Evolutionary conservation across 305 asterid genomes (phyloP), one percentile per base, ranked within the genome.

Genomic region (Stenogyne calaminthoides): DNA sequence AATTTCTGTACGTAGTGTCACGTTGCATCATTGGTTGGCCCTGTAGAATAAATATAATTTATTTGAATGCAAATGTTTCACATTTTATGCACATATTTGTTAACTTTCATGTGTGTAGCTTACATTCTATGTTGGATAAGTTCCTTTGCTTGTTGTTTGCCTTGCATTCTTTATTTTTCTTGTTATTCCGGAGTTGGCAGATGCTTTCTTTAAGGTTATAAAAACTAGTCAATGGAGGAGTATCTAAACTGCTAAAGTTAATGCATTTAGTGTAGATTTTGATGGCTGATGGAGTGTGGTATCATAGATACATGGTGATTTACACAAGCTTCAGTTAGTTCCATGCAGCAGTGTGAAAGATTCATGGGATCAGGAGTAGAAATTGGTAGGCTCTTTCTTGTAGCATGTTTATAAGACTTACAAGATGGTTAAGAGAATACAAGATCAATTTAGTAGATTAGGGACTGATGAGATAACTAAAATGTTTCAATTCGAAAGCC

Each of bases 51-150:
- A 11, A 68, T 63, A 18, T 39, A n/a, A 9, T 44, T 34, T 16
- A 49, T 52, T 49, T 60, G 76, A 60, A 67, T 55, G 72, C 37
- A 25, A 66, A 67, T 22, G 16, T 69, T 73, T 76, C 70, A 22
- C 27, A 55, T 39, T 71, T 20, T 44, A 40, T 62, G 22, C 36
- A 5, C 25, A 36, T 54, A 37, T 56, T 16, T 36, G 67, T 11
- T 72, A 72, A 16, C 56, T 46, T 70, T 46, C 22, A 12, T 18
- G 36, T 64, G 42, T 37, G 61, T 7, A 36, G 42, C 42, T 6
- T 67, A 10, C 73, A 66, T 22, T 70, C 6, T 11, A 44, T 12
- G 51, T 15, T 63, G 44, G 70, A 61, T 57, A 49, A 44, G 69
- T 54, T 44, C 7, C n/a, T 37, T 36, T 16, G 10, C 34, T 4